These are phyloP conservation scores for Plasmodium chabaudi DNA, from an alignment of 169 alveolate genomes.

Conservation along the genomic window DNA sequence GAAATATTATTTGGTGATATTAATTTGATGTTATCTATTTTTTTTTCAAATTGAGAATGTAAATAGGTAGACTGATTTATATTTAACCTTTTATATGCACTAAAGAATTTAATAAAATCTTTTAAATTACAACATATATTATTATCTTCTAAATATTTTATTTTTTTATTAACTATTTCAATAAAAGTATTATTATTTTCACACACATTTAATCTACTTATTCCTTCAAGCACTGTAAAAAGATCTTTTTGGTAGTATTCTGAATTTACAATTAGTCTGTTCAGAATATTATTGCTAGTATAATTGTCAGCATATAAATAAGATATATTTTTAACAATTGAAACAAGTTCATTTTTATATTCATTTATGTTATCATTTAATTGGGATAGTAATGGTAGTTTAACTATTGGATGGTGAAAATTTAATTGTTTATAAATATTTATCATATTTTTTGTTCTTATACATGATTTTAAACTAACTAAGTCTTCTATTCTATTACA, in stretches of 20 bases:
- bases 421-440: conserved; percentile 63
- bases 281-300: conserved; percentile 25
- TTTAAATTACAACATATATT: conserved; percentile 33
- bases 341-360: conserved; percentile 48
- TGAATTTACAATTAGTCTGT: conserved; percentile 30
- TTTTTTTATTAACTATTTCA: conserved; percentile 19
- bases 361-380: conserved; percentile 48
- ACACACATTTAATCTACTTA: conserved; percentile 30
- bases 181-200: not conserved
- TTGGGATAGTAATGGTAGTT: conserved; percentile 16
- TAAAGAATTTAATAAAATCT: conserved; percentile 51
- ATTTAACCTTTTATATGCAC: conserved; percentile 54
- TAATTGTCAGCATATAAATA: conserved; percentile 35
- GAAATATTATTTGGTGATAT: conserved; percentile 58
- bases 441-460: conserved; percentile 44
- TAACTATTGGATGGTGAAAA: conserved; percentile 63
- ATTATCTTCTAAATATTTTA: conserved; percentile 19
- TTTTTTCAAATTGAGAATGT: conserved; percentile 62
- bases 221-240: conserved; percentile 38
- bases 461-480: conserved; percentile 29
- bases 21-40: conserved; percentile 34
- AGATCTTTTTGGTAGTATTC: conserved; percentile 56
- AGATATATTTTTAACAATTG: conserved; percentile 42
- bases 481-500: conserved; percentile 46
- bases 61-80: conserved; percentile 34